These are phyloP conservation scores for Suillus decipiens DNA, from an alignment of 768 basidiomycete species.

Conservation along the genomic window DNA sequence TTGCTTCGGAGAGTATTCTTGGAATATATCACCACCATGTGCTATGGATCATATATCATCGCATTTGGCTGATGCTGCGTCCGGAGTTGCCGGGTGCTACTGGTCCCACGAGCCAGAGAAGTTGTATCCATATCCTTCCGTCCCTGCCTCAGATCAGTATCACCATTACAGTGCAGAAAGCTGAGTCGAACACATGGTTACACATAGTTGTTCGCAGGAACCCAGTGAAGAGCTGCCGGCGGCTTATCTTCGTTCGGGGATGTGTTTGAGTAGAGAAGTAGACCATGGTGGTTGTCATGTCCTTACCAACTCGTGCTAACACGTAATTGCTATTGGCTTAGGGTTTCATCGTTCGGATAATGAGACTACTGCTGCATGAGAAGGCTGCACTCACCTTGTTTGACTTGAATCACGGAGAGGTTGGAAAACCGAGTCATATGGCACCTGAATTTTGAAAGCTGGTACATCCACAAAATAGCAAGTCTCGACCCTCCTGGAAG, in stretches of 20 bases:
- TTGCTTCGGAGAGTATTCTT: not conserved
- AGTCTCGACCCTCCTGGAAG: not conserved
- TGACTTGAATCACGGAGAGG: not conserved
- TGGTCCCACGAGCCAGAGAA: constrained; percentile 1
- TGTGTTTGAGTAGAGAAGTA: not conserved
- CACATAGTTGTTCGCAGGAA: not conserved
- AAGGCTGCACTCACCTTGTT: not conserved
- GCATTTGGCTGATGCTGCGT: not conserved
- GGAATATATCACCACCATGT: not conserved
- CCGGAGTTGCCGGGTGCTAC: constrained; percentile 2
- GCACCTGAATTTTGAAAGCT: not conserved
- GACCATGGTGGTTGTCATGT: not conserved
- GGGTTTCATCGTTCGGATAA: not conserved
- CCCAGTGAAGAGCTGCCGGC: constrained; percentile 8
- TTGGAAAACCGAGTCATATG: not conserved
- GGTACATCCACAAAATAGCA: not conserved
- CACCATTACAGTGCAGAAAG: not conserved
- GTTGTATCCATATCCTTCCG: not conserved
- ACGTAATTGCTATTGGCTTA: not conserved
- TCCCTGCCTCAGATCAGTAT: not conserved
- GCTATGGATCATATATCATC: not conserved
- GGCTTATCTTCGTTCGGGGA: constrained; percentile 7
- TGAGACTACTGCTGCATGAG: not conserved
- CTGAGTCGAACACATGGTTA: constrained; percentile 1
- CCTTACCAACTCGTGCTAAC: not conserved